Conservation (phyloP, 352 stramenopile genomes). For the Phytophthora sp. region DNA sequence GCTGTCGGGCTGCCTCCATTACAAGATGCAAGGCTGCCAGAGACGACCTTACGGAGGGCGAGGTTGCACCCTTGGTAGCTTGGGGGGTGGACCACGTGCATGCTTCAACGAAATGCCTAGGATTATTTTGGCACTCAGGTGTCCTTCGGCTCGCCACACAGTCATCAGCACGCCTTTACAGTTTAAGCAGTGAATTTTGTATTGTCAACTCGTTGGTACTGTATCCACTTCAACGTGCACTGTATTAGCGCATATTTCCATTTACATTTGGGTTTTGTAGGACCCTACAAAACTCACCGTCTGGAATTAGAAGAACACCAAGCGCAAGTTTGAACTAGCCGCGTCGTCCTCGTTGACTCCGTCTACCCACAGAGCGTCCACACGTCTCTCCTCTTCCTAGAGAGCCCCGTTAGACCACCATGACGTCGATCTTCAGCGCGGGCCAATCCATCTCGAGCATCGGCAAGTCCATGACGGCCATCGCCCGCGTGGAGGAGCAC, state of each 20-base stretch:
- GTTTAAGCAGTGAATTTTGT: no score
- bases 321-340: not conserved
- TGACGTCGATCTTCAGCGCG: constrained; percentile 83
- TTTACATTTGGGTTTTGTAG: constrained; percentile 8
- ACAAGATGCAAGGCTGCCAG: no score
- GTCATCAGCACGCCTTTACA: not conserved
- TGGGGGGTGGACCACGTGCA: not conserved
- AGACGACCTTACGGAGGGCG: no score
- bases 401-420: constrained; percentile 19
- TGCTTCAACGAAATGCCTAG: not conserved
- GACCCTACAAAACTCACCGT: not conserved
- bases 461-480: constrained; percentile 85
- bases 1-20: not conserved
- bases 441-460: constrained; percentile 86
- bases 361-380: not conserved
- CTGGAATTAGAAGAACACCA: constrained; percentile 18
- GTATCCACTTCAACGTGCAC: constrained; percentile 8
- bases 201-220: no score
- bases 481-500: constrained; percentile 77
- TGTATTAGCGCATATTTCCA: not conserved
- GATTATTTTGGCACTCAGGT: no score
- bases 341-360: not conserved
- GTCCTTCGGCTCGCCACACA: no score
- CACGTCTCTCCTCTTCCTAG: constrained; percentile 2
- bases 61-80: not conserved